Evolutionary conservation across 306 rosid species (phyloP), one percentile per base, ranked within the genome.

Genomic region (Cyclanthera cordifolia): DNA sequence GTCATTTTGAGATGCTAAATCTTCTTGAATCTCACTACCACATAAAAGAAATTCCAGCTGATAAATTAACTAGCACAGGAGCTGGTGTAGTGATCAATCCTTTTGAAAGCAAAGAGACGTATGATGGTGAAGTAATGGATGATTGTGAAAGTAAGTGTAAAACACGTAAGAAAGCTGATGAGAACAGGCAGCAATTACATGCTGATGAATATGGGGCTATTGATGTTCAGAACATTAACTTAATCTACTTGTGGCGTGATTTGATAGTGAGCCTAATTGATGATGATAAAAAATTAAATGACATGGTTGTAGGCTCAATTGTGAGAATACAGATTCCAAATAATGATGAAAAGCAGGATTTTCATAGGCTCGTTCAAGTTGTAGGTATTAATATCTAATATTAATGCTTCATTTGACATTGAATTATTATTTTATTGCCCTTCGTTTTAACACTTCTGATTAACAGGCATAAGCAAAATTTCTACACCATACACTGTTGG

Each of bases 311-410:
- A 72, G 99, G 97, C 71, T 88, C 97, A 68, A 72, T 90, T 80
- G 99, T 93, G 77, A 87, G 97, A 76, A 86, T 90, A 76, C 85
- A 85, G 84, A 69, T 88, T 67, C 79, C 89, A 67, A 76, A 78
- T 54, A 66, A 79, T 70, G 97, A 88, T 75, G 82, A 82, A 71
- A 93, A 90, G 81, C 94, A 82, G 54, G 99, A 90, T 59, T 78
- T 85, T 76, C 85, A 90, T 77, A 86, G 99, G 84, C 97, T 93
- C 83, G 99, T 88, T 56, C 97, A 86, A 80, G 90, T 93, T 77
- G 84, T 83, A 79, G 99, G 99, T 90, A 88, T 64, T 77, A 65
- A 46, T 68, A 46, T 66, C 71, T 28, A 45, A 46, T 66, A 45
- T 66, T 66, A 66, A 66, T 23, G 55, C 71, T 47, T 46, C 39